Base-by-base conservation (phyloP, 2,329 filamentous ascomycete genomes). In the Sphaerulina musiva region DNA sequence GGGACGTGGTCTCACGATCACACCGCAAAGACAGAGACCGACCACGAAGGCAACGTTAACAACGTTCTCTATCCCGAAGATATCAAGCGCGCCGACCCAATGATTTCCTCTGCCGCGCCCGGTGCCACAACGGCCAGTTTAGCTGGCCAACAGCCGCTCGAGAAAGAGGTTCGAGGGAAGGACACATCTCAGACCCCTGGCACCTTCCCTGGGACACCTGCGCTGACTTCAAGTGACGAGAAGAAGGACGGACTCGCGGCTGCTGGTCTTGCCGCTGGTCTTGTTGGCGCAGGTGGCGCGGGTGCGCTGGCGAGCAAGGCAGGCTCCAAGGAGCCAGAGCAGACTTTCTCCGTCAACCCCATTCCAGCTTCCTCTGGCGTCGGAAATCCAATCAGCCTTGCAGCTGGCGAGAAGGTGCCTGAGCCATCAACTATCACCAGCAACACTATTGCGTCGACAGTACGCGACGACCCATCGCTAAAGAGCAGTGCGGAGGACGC, bases 1-100 rank as follows among this genome's bases (percentile, higher is more conserved):
- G 89, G 87, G 63, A 82, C 81, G 64, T 98, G 93, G 93, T 84
- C 83, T 48, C 87, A 84, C 70, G 91, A 96, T 73, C 82, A 85
- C 65, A 83, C 83, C 55, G 86, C 85, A 41, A 87, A 87, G 56
- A 85, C 86, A 73, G 91, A 96, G 74, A 82, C 83, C 67, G 92
- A 96, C 77, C 80, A 81, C 61, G 78, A 84, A 66, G 86, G 87
- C 66, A 95, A 92, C 79, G 78, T 90, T 66, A 97, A 97, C 80
- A 97, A 97, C 82, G 83, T 96, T 60, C 80, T 98, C 54, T 80
- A 81, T 40, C 83, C 86, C 54, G 81, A 89, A 59, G 80, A 89
- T 68, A 86, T 95, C 64, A 72, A 72, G 48, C 73, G 76, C 48
- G 68, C 77, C 53, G 74, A 76, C 43, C 74, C 78, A 48, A 68